Conservation (phyloP, 2,329 filamentous ascomycete species). For the Aspergillus fijiensis region DNA sequence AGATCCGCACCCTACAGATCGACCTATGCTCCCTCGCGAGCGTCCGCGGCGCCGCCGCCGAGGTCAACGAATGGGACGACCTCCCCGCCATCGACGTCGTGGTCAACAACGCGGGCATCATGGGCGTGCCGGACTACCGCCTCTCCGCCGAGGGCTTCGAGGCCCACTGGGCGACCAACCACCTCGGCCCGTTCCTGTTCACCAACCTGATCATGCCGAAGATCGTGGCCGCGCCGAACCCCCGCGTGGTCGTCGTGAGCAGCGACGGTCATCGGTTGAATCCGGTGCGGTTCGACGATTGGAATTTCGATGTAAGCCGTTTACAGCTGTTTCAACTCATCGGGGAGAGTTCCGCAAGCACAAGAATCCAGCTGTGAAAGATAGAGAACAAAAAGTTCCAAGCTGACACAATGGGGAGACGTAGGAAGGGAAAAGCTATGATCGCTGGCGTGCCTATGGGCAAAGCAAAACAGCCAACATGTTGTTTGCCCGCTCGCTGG, state of each 20-base stretch:
- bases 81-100: constrained; percentile 40
- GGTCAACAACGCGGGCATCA: constrained; percentile 47
- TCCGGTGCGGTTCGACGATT: constrained; percentile 45
- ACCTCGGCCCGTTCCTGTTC: constrained; percentile 42
- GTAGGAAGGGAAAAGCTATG: constrained; percentile 28
- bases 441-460: constrained; percentile 43
- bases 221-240: constrained; percentile 21
- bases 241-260: constrained; percentile 26
- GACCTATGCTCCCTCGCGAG: constrained; percentile 35
- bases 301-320: constrained; percentile 41
- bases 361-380: no score
- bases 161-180: constrained; percentile 40
- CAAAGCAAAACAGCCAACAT: constrained; percentile 51
- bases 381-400: no score
- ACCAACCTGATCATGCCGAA: constrained; percentile 42
- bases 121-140: constrained; percentile 29
- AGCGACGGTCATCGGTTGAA: constrained; percentile 47
- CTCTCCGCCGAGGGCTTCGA: constrained; percentile 40
- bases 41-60: constrained; percentile 33
- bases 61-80: constrained; percentile 29
- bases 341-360: no score
- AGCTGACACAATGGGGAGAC: no score
- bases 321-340: no score
- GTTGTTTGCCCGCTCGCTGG: constrained; percentile 43
- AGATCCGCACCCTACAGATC: constrained; percentile 29